Evolutionary conservation across 1,139 yeast species (phyloP), one percentile per base, ranked within the genome.

Genomic region (Lodderomyces margitis): DNA sequence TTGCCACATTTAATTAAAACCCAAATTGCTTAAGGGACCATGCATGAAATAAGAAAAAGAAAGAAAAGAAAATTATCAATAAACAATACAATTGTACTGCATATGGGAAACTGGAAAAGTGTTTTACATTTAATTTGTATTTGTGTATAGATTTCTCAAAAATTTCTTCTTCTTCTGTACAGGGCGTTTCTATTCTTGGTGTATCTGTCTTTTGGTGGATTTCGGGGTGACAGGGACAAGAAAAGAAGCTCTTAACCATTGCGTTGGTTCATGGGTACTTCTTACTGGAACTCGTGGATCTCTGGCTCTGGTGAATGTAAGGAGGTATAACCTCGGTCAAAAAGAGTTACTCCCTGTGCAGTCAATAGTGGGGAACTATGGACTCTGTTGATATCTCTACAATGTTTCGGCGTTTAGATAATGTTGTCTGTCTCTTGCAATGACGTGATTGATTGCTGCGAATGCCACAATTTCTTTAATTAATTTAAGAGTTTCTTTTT

Each of bases 1-100:
- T n/a, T n/a, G n/a, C n/a, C n/a, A n/a, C n/a, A n/a, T n/a, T n/a
- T n/a, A n/a, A n/a, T n/a, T n/a, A n/a, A n/a, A n/a, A n/a, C n/a
- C n/a, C n/a, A n/a, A n/a, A n/a, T n/a, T n/a, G n/a, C 16, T 28
- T 28, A 28, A 28, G 32, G 32, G 32, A 28, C 32, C 19, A 15
- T 28, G 32, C 32, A 28, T 28, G 15, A 28, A 12, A 25, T 9
- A 24, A 25, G 9, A 25, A n/a, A 28, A 28, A 3, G 16, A 28
- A 9, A 28, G 15, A 28, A 15, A 4, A 9, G 30, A 25, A 25
- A 4, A 7, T 4, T 5, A 25, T 16, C 30, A 6, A 12, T 16
- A 25, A 12, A 12, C 12, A 15, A 19, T 19, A 28, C n/a, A 28
- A 19, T 28, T 17, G 16, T 15, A 28, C 32, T 28, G 32, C 32